These are phyloP conservation scores for Axilococcus clingmanii DNA, from an alignment of 139 green algal genomes.

Conservation along the genomic window DNA sequence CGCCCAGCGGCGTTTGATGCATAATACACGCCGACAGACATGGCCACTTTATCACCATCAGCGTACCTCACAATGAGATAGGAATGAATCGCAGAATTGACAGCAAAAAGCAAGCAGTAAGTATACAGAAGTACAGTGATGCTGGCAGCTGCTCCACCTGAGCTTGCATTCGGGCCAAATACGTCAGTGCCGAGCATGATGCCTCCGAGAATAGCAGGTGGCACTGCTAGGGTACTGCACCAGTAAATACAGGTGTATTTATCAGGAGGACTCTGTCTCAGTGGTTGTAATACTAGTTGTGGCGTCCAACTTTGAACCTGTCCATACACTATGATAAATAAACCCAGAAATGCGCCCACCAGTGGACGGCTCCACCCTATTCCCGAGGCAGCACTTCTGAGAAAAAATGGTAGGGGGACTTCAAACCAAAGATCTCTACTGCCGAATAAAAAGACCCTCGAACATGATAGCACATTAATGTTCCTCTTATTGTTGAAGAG, in stretches of 20 bases:
- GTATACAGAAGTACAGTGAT: slow-evolving; percentile 36
- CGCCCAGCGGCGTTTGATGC: slow-evolving; percentile 69
- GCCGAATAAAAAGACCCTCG: slow-evolving; percentile 61
- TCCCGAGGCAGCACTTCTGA: slow-evolving; percentile 44
- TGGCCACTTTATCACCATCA: slow-evolving; percentile 70
- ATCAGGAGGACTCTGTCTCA: slow-evolving; percentile 66
- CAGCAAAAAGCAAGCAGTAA: slow-evolving; percentile 77
- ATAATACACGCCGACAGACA: slow-evolving; percentile 83
- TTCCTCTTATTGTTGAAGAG: slow-evolving; percentile 60
- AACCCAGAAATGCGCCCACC: slow-evolving; percentile 44
- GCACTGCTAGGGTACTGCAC: slow-evolving; percentile 40
- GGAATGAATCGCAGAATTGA: slow-evolving; percentile 73
- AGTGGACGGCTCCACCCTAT: slow-evolving; percentile 54
- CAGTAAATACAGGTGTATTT: slow-evolving; percentile 60
- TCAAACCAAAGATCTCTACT: slow-evolving; percentile 81
- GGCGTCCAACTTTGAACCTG: slow-evolving; percentile 75
- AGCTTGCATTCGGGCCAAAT: slow-evolving; percentile 20
- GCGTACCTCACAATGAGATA: slow-evolving; percentile 73
- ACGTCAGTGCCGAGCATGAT: slow-evolving; percentile 42
- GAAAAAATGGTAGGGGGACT: slow-evolving; percentile 79
- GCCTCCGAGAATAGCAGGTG: slow-evolving; percentile 40
- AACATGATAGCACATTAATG: slow-evolving; percentile 61
- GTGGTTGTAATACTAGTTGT: slow-evolving; percentile 54
- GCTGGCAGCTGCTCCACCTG: slow-evolving; percentile 5
- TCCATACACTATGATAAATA: slow-evolving; percentile 54